A percentile compares a stretch with the other conserved stretches of the same genome.
Evolutionary conservation across 116 monocot species (phyloP).

Genomic region (Dioscorea cayenensis): DNA sequence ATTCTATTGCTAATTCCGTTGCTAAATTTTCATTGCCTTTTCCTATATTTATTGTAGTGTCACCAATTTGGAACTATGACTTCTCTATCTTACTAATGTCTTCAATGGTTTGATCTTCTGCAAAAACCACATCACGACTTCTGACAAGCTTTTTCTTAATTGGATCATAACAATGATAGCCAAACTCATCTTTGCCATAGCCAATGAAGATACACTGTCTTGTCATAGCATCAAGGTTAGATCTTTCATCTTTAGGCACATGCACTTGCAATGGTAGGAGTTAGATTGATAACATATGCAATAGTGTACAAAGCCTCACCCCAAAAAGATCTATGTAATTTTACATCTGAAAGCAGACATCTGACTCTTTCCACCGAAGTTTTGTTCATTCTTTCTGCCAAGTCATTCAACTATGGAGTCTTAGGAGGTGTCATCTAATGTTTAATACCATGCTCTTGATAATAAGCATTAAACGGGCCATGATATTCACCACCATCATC

Average conservation of each 20-base stretch:
- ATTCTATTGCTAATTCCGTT: too few species aligned
- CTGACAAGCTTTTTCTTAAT: neutral
- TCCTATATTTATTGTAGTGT: too few species aligned
- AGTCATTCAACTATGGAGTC: conserved; percentile 5
- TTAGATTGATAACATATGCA: conserved; percentile 3
- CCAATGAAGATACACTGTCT: conserved; percentile 2
- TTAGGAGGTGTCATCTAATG: neutral
- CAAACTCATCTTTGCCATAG: neutral
- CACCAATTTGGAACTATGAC: too few species aligned
- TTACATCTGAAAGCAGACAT: neutral
- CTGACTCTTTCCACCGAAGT: neutral
- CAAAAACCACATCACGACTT: conserved; percentile 6
- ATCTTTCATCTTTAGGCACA: conserved; percentile 9
- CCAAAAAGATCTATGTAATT: conserved; percentile 5
- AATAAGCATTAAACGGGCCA: neutral
- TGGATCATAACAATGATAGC: conserved; percentile 1
- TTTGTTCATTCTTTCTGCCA: conserved; percentile 13
- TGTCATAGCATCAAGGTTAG: conserved; percentile 6
- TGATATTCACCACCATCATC: conserved; percentile 10
- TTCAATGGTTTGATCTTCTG: conserved; percentile 10
- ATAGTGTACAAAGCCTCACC: neutral
- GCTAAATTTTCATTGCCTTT: too few species aligned
- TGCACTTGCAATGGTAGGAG: neutral
- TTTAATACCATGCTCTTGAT: neutral
- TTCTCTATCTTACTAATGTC: neutral